phyloP scores from a whole-genome alignment of 768 basidiomycete species.

The Leccinum obscurum region DNA sequence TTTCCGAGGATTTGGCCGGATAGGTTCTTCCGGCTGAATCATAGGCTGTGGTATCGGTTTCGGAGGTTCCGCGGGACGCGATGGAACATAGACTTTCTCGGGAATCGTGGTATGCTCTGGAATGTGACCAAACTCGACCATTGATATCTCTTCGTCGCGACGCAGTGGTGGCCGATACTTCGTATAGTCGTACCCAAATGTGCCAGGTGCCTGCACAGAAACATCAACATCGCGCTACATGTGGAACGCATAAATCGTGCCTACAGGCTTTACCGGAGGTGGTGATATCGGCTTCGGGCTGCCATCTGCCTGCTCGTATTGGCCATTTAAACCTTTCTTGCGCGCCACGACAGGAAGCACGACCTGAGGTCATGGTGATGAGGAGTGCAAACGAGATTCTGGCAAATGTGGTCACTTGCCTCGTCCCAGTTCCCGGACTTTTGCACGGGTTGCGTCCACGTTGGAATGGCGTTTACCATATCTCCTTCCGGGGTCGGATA shows the following conservation, averaged over 20 bases:
- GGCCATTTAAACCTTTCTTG: constrained; percentile 73
- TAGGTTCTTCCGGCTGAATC: constrained; percentile 32
- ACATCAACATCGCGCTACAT: constrained; percentile 2
- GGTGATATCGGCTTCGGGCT: constrained; percentile 54
- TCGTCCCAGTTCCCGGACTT: constrained; percentile 83
- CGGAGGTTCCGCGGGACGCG: constrained; percentile 2
- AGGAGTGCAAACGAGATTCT: constrained; percentile 8
- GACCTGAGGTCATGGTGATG: constrained; percentile 47
- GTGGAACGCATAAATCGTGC: constrained; percentile 25
- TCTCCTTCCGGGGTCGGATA: constrained; percentile 65
- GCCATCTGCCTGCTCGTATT: constrained; percentile 71
- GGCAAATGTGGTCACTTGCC: constrained; percentile 38
- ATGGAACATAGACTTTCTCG: constrained; percentile 4
- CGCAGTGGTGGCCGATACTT: constrained; percentile 59
- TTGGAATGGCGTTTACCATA: constrained; percentile 73
- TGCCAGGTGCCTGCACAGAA: constrained; percentile 66
- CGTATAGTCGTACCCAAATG: constrained; percentile 74
- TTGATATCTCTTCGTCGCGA: constrained; percentile 48
- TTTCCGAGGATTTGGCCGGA: constrained; percentile 22
- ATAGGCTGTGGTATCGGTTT: constrained; percentile 20
- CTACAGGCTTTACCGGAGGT: constrained; percentile 54
- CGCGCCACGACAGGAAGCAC: constrained; percentile 83
- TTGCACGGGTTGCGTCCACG: constrained; percentile 75
- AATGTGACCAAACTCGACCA: constrained; percentile 65
- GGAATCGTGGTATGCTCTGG: constrained; percentile 28